A percentile compares a stretch with the other conserved stretches of the same genome.
phyloP scores from a whole-genome alignment of 768 basidiomycete genomes.

The Baorangia bicolor region DNA sequence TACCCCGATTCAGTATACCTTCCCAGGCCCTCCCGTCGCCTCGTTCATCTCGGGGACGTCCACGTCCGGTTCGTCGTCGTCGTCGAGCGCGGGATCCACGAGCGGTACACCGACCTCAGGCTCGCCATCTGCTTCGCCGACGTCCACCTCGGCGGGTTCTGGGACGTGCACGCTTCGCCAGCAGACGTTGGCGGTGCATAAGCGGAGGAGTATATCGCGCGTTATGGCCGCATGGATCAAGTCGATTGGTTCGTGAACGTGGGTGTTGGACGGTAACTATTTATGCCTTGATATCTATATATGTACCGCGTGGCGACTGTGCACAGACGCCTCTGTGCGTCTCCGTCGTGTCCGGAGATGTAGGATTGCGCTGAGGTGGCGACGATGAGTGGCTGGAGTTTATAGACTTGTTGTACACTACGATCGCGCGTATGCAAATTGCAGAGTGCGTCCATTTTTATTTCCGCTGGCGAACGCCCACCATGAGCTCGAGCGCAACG shows the following conservation, averaged over 20 bases:
- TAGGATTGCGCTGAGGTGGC: not conserved
- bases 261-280: not conserved
- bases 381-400: not conserved
- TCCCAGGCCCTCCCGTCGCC: slow-evolving; percentile 54
- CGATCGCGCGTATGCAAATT: not conserved
- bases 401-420: slow-evolving; percentile 1
- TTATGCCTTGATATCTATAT: not conserved
- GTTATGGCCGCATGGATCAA: slow-evolving; percentile 23
- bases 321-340: not conserved
- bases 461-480: not conserved
- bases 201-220: slow-evolving; percentile 14
- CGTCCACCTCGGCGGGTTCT: slow-evolving; percentile 1
- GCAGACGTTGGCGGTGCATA: slow-evolving; percentile 18
- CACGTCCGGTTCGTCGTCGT: slow-evolving; percentile 10
- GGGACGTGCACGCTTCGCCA: slow-evolving; percentile 20
- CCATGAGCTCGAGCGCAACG: not conserved
- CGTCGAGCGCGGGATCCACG: slow-evolving; percentile 4
- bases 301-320: not conserved
- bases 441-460: not conserved
- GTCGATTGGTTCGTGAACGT: slow-evolving; percentile 14
- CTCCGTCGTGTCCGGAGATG: not conserved
- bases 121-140: slow-evolving; percentile 6
- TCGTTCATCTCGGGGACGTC: slow-evolving; percentile 33
- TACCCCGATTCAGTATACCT: slow-evolving; percentile 39
- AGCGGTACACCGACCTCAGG: not conserved